A percentile compares a stretch with the other conserved stretches of the same genome.
These are phyloP conservation scores for Wickerhamomyces silvicola DNA, from an alignment of 805 yeast genomes.

Conservation along the genomic window DNA sequence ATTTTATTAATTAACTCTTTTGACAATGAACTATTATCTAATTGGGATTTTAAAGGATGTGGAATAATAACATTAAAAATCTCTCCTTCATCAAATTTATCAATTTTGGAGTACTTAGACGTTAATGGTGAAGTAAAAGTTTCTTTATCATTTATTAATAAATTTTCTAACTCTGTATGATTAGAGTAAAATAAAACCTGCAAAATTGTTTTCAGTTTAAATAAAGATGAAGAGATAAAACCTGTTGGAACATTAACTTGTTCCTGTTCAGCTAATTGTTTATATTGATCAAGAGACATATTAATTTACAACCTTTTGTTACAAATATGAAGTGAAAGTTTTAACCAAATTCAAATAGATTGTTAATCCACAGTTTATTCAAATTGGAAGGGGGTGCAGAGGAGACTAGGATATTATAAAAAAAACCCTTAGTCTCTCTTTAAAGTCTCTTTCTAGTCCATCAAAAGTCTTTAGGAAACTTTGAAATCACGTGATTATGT, in stretches of 20 bases:
- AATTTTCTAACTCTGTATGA: conserved; percentile 12
- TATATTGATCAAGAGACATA: conserved; percentile 16
- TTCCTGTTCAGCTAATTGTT: conserved; percentile 13
- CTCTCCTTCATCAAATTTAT: conserved; percentile 8
- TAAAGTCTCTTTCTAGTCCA: no score
- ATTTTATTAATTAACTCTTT: conserved; percentile 4
- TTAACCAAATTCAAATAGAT: no score
- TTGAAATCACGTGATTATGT: no score
- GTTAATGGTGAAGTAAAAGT: conserved; percentile 10
- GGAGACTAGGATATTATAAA: no score
- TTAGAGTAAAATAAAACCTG: conserved; percentile 1
- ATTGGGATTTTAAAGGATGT: conserved; percentile 6
- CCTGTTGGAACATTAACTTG: conserved; percentile 3
- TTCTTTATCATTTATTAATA: conserved; percentile 10
- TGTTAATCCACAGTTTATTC: no score
- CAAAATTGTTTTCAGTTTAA: conserved; percentile 1
- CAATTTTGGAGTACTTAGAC: not conserved
- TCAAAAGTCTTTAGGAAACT: no score
- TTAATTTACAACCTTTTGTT: no score
- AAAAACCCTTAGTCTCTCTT: no score
- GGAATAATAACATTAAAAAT: conserved; percentile 11
- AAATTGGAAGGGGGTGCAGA: no score
- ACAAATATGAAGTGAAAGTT: no score
- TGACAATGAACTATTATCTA: conserved; percentile 1
- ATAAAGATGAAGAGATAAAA: not conserved